Percentiles rank a stretch among this genome's conserved stretches.
phyloP scores from a whole-genome alignment of 2,329 filamentous ascomycete genomes.

The Alternaria metachromatica region DNA sequence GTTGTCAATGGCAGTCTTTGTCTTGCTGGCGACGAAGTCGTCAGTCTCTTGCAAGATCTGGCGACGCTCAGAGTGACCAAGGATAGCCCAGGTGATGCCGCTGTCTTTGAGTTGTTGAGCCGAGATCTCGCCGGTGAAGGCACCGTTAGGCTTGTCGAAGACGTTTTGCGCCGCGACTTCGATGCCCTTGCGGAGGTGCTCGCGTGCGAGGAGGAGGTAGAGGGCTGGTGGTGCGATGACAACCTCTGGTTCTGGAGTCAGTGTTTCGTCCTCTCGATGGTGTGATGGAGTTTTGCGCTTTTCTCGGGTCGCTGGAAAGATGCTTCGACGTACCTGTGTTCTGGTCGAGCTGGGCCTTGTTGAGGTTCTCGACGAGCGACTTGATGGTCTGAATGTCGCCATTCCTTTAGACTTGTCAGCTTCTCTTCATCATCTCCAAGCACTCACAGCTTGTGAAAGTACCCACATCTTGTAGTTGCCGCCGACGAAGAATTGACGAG shows the following conservation, averaged over 20 bases:
- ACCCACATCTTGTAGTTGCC: conserved; percentile 98
- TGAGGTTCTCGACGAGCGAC: conserved; percentile 87
- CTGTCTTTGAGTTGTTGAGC: conserved; percentile 89
- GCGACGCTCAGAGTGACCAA: conserved; percentile 95
- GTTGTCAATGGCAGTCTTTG: conserved; percentile 87
- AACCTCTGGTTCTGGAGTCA: conserved; percentile 70
- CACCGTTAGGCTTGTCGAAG: conserved; percentile 94
- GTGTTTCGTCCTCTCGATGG: conserved; percentile 1
- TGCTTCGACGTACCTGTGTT: conserved; percentile 66
- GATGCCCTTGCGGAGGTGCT: conserved; percentile 76
- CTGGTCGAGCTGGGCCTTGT: conserved; percentile 79
- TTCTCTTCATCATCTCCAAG: conserved; percentile 6
- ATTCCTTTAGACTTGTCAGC: conserved; percentile 70
- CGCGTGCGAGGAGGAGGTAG: conserved; percentile 87
- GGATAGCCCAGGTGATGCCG: conserved; percentile 86
- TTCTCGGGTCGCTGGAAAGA: background rate
- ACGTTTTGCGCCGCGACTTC: conserved; percentile 96
- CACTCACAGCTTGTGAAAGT: conserved; percentile 32
- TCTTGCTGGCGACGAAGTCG: conserved; percentile 85
- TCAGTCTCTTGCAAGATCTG: conserved; percentile 88
- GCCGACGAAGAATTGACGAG: conserved; percentile 96
- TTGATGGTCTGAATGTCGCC: conserved; percentile 89
- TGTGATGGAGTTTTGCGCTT: background rate
- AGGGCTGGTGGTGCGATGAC: conserved; percentile 90
- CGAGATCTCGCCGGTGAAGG: conserved; percentile 96